Percentiles rank a stretch among this genome's conserved stretches.
These are phyloP conservation scores for Aquilaria malaccensis DNA, from an alignment of 345 rosid genomes.

Conservation along the genomic window DNA sequence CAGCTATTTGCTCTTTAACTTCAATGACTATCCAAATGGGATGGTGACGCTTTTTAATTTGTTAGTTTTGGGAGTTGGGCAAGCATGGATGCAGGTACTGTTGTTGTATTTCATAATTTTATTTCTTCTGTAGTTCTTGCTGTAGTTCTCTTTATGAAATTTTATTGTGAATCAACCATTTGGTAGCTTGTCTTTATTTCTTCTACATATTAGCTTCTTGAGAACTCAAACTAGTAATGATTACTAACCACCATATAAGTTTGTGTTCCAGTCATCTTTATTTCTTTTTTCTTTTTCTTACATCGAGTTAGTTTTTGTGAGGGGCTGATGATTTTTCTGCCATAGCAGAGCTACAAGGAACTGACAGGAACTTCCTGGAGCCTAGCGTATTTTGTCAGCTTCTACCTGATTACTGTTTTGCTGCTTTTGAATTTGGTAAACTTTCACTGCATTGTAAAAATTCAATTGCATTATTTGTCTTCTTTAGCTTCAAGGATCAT, in stretches of 20 bases:
- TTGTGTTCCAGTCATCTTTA: neutral
- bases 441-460: conserved; percentile 5
- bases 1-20: conserved; percentile 81
- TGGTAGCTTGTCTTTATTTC: no score
- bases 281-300: neutral
- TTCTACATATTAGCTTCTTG: no score
- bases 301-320: conserved; percentile 6
- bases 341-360: conserved; percentile 69
- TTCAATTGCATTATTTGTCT: no score
- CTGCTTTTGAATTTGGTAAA: conserved; percentile 88
- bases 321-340: conserved; percentile 12
- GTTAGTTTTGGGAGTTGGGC: conserved; percentile 94
- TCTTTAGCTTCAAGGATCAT: no score
- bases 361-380: conserved; percentile 86
- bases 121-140: conserved; percentile 1
- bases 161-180: no score
- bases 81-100: conserved; percentile 87
- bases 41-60: conserved; percentile 95
- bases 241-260: no score
- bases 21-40: conserved; percentile 97
- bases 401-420: conserved; percentile 69
- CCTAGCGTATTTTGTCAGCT: conserved; percentile 77
- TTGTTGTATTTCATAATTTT: neutral
- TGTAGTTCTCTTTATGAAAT: no score
- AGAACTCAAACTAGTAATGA: no score